Evolutionary conservation across 2,329 filamentous ascomycete species (phyloP), one percentile per base, ranked within the genome.

Genomic region (Alternaria novae-zelandiae): DNA sequence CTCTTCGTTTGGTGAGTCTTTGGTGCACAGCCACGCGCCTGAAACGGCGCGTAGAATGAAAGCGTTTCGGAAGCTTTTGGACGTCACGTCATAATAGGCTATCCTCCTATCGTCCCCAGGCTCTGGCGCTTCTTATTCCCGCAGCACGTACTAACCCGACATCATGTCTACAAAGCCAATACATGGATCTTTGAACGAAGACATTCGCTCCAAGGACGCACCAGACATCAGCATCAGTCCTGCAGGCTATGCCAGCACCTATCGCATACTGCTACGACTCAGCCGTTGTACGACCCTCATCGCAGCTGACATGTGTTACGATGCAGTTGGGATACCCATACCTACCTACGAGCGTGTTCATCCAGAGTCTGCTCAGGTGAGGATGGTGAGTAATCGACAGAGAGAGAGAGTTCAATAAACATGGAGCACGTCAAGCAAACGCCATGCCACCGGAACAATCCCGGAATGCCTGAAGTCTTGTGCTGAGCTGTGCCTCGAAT

Each of bases 41-140:
- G 63, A 65, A 65, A 65, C 60, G 21, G 43, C 55, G 45, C 46
- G 50, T 47, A 51, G 20, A 36, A 41, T 23, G 49, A 53, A 21
- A 3, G 30, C 13, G 32, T 50, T 55, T 46, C 49, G 49, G 36
- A 41, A 36, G 49, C 49, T 41, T 25, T 25, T 21, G 23, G 13
- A 41, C 28, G 20, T 53, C 30, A 53, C 28, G 28, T 36, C 30
- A 53, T 15, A 41, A 23, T 15, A 21, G 28, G 28, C 20, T 36
- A 51, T 51, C 15, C 28, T 51, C 17, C 3, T 25, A n/a, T 20
- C 20, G n/a, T 53, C 28, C 7, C 13, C 13, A 36, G 32, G 13
- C 13, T 32, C 28, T 32, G 49, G 12, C 28, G 20, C n/a, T 15
- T 15, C 26, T 50, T 30, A 20, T 26, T 21, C 15, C 36, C 36